Conservation (phyloP, 1,284 basidiomycete species). For the Chalciporus sp. region DNA sequence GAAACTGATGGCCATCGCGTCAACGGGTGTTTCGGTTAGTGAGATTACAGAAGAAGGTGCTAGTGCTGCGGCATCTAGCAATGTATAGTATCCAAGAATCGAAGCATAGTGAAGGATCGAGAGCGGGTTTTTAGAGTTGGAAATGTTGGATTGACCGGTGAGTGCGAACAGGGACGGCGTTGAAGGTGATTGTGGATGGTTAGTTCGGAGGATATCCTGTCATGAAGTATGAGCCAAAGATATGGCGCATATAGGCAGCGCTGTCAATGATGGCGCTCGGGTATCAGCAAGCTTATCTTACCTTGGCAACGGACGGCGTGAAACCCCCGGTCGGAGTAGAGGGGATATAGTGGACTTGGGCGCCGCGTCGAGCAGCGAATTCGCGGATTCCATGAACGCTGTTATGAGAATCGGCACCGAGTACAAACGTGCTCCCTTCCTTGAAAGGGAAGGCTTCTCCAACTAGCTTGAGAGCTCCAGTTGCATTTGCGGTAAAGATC, state of each 20-base stretch:
- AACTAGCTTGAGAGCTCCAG: slow-evolving; percentile 76
- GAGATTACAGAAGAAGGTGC: slow-evolving; percentile 72
- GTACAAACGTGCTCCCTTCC: slow-evolving; percentile 56
- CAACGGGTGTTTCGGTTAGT: slow-evolving; percentile 63
- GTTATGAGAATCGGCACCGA: slow-evolving; percentile 79
- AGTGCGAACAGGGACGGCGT: slow-evolving; percentile 67
- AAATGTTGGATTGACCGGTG: slow-evolving; percentile 80
- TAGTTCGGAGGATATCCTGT: slow-evolving; percentile 46
- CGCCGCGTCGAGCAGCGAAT: slow-evolving; percentile 58
- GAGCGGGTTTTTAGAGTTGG: slow-evolving; percentile 65
- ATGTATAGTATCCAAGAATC: slow-evolving; percentile 67
- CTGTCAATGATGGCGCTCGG: neutral
- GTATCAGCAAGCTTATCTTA: slow-evolving; percentile 29
- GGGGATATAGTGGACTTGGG: slow-evolving; percentile 64
- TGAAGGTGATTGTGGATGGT: slow-evolving; percentile 43
- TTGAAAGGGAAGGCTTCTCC: slow-evolving; percentile 79
- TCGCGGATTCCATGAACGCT: slow-evolving; percentile 82
- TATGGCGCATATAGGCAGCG: slow-evolving; percentile 22
- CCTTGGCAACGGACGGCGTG: slow-evolving; percentile 58
- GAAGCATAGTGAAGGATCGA: slow-evolving; percentile 62
- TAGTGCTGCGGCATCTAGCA: slow-evolving; percentile 81
- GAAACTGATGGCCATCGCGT: slow-evolving; percentile 82
- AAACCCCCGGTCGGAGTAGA: slow-evolving; percentile 65
- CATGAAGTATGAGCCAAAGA: neutral
- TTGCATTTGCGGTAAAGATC: slow-evolving; percentile 81